These are phyloP conservation scores for Leccinum huronense DNA, from an alignment of 1,284 basidiomycete species.

Conservation along the genomic window DNA sequence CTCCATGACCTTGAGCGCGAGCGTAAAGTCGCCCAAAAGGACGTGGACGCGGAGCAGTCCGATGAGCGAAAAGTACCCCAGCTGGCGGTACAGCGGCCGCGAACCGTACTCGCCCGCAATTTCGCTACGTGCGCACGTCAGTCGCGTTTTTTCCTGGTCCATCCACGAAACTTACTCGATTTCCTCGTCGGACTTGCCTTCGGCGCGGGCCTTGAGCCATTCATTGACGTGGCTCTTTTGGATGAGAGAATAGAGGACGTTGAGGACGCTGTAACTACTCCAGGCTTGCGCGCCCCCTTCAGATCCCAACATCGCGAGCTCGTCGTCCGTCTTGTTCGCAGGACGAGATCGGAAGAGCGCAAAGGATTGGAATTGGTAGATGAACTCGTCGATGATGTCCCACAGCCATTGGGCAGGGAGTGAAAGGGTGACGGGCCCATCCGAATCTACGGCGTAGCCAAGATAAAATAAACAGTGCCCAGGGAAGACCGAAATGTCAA, in stretches of 20 bases:
- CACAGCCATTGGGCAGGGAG: slow-evolving; percentile 98
- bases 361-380: slow-evolving; percentile 98
- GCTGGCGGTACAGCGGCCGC: slow-evolving; percentile 87
- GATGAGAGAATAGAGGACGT: slow-evolving; percentile 96
- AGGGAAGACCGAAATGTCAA: background rate
- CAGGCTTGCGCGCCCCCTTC: slow-evolving; percentile 78
- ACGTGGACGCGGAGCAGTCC: slow-evolving; percentile 95
- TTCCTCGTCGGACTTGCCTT: slow-evolving; percentile 80
- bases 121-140: slow-evolving; percentile 49
- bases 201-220: slow-evolving; percentile 80
- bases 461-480: background rate
- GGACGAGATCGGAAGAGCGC: slow-evolving; percentile 88
- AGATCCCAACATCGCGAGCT: slow-evolving; percentile 71
- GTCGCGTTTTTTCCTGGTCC: too few relatives aligned
- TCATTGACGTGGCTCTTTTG: slow-evolving; percentile 97
- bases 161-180: slow-evolving; percentile 63
- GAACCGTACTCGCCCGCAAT: slow-evolving; percentile 91
- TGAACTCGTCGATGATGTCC: slow-evolving; percentile 99
- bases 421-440: slow-evolving; percentile 88
- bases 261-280: slow-evolving; percentile 96
- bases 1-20: slow-evolving; percentile 95
- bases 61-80: slow-evolving; percentile 98
- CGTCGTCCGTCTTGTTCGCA: slow-evolving; percentile 86
- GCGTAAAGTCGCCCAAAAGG: slow-evolving; percentile 92
- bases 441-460: slow-evolving; percentile 62